Evolutionary conservation across 169 alveolate genomes (phyloP), one percentile per base, ranked within the genome.

Genomic region (Plasmodium gonderi): DNA sequence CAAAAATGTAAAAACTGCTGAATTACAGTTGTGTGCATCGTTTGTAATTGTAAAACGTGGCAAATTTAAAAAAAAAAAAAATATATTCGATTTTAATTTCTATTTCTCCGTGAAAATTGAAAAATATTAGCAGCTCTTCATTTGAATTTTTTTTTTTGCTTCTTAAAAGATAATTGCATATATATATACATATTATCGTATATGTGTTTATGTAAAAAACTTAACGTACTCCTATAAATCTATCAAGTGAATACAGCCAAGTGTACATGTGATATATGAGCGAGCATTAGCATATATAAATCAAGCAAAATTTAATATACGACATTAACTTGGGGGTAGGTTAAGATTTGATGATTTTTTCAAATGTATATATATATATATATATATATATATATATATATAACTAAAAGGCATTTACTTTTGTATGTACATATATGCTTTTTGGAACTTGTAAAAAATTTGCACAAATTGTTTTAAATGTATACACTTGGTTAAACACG

Each of bases 21-120:
- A 80, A 64, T 79, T 23, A 33, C 17, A 36, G 38, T 51, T 81
- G 91, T 81, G 91, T 81, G 91, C 91, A 81, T 78, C 60, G 44
- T 80, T 54, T 68, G 36, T 68, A 81, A 40, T 80, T 80, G 31
- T 47, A 80, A 20, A 80, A 31, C 36, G 49, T 14, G 20, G 31
- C 17, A 33, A 40, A 17, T 36, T 40, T 75, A 49, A 75, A 75
- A 40, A 75, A 45, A 31, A 29, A 33, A 75, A 75, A 75, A 75
- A 75, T 3, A 36, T 12, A 75, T 36, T 75, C 51, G 14, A 14
- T 42, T 75, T 31, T 75, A 75, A 40, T 75, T 75, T 75, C 81
- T 38, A 75, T 45, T 75, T 75, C 81, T 60, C 72, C 72, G 72
- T 60, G 72, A 60, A 60, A 60, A n/a, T 3, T 1, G 72, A 60